A percentile compares a stretch with the other conserved stretches of the same genome.
phyloP scores from a whole-genome alignment of 495 filamentous ascomycete species.

The Glonium stellatum region DNA sequence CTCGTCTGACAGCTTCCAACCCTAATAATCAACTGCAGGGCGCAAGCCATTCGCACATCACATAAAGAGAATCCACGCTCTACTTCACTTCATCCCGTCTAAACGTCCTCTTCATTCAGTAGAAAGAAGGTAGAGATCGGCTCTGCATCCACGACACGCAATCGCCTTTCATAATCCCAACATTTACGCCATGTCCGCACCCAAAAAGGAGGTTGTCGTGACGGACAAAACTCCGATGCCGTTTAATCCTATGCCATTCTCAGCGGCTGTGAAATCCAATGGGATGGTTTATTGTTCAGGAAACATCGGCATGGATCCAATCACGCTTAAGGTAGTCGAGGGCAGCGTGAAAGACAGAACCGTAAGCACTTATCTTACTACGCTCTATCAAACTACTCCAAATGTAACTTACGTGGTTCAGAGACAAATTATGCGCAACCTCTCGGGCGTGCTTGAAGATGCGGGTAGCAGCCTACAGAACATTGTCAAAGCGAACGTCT shows the following conservation, averaged over 20 bases:
- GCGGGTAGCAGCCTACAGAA: slow-evolving; percentile 55
- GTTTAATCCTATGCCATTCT: slow-evolving; percentile 23
- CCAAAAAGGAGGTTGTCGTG: slow-evolving; percentile 18
- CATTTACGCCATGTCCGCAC: slow-evolving; percentile 1
- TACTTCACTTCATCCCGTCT: too few species aligned
- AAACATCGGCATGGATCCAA: slow-evolving; percentile 25
- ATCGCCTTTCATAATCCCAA: not conserved
- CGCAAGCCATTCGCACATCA: too few species aligned
- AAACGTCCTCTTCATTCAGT: too few species aligned
- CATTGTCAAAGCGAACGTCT: slow-evolving; percentile 66
- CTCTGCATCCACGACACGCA: not conserved
- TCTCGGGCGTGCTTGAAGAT: slow-evolving; percentile 57
- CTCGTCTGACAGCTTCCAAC: too few species aligned
- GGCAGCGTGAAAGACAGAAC: slow-evolving; percentile 20
- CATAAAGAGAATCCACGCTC: too few species aligned
- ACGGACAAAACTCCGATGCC: slow-evolving; percentile 10
- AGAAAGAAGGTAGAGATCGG: too few species aligned
- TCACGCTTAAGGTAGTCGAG: slow-evolving; percentile 18
- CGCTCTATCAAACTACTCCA: slow-evolving; percentile 9
- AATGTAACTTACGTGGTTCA: slow-evolving; percentile 25
- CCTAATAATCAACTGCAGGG: too few species aligned
- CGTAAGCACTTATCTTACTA: slow-evolving; percentile 32
- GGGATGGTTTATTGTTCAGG: slow-evolving; percentile 35
- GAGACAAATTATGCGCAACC: slow-evolving; percentile 47
- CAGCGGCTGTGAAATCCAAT: slow-evolving; percentile 24